phyloP scores from a whole-genome alignment of 2,329 filamentous ascomycete genomes.

The Akanthomyces uredinophilus region DNA sequence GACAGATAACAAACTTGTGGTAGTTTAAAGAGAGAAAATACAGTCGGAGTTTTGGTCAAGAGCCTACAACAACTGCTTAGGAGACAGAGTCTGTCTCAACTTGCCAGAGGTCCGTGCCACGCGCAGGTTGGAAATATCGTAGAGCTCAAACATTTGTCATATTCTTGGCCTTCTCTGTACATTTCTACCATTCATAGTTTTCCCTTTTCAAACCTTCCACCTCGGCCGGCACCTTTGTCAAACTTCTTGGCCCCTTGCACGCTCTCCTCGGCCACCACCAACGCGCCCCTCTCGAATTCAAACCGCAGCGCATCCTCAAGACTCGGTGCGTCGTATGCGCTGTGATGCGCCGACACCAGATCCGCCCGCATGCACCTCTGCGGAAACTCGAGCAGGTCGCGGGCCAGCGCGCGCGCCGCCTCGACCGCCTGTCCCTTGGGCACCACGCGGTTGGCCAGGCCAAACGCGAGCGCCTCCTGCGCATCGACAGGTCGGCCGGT shows the following conservation, averaged over 20 bases:
- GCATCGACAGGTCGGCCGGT: constrained; percentile 46
- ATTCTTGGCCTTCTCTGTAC: background rate
- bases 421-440: constrained; percentile 43
- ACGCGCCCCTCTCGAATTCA: constrained; percentile 41
- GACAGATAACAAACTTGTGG: too few species aligned
- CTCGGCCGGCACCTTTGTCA: constrained; percentile 10
- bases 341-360: constrained; percentile 43
- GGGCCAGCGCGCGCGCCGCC: constrained; percentile 43
- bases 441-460: constrained; percentile 48
- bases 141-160: background rate
- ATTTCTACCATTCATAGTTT: background rate
- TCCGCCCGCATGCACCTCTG: constrained; percentile 49
- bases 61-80: too few species aligned
- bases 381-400: constrained; percentile 43
- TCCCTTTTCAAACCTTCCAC: constrained; percentile 9
- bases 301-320: constrained; percentile 45
- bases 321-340: constrained; percentile 40
- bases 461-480: constrained; percentile 45
- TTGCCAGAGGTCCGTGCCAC: constrained; percentile 6
- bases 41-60: too few species aligned
- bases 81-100: background rate
- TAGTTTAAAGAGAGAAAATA: too few species aligned
- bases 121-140: background rate
- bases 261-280: constrained; percentile 39
- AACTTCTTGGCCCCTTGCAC: constrained; percentile 23